Evolutionary conservation across 768 basidiomycete genomes (phyloP), one percentile per base, ranked within the genome.

Genomic region (Arthromyces matolae): DNA sequence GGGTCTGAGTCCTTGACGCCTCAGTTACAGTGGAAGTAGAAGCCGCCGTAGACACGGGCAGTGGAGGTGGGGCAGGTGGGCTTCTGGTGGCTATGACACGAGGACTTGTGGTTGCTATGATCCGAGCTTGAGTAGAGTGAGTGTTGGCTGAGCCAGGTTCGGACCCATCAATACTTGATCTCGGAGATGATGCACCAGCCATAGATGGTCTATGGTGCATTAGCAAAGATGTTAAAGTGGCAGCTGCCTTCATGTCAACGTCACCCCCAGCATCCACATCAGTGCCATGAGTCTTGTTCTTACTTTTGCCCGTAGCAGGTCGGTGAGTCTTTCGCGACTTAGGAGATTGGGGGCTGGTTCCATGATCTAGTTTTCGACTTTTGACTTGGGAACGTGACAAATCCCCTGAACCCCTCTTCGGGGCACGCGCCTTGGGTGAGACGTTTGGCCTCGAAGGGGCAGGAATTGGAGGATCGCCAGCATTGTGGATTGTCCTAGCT

Each of bases 161-260:
- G 37, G 84, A 86, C 33, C 77, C 83, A 48, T 83, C 82, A 53
- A 86, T 69, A 56, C 83, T 87, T 6, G 84, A 86, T 47, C 85
- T 77, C 41, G 87, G 86, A 5, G 85, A 87, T 22, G 81, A 77
- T 36, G 75, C 77, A 61, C 79, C 80, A 20, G 73, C 69, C 12
- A 81, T 78, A 8, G 81, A 80, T 16, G 83, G 80, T 39, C 81
- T 73, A 47, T 84, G 77, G 50, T 84, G 78, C 49, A 86, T 71
- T 47, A 84, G 71, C 46, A 90, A 71, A 9, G 81, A 82, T 0
- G 89, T 89, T 54, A 91, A 70, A 8, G 89, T 86, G 22, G 84
- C 86, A 6, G 88, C 89, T 32, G 88, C 89, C 63, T 89, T 86
- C 78, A 89, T 85, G 63, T 89, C 87, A 41, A 84, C 72, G 56